These are phyloP conservation scores for Colletotrichum tanaceti DNA, from an alignment of 2,329 filamentous ascomycete genomes.

Conservation along the genomic window DNA sequence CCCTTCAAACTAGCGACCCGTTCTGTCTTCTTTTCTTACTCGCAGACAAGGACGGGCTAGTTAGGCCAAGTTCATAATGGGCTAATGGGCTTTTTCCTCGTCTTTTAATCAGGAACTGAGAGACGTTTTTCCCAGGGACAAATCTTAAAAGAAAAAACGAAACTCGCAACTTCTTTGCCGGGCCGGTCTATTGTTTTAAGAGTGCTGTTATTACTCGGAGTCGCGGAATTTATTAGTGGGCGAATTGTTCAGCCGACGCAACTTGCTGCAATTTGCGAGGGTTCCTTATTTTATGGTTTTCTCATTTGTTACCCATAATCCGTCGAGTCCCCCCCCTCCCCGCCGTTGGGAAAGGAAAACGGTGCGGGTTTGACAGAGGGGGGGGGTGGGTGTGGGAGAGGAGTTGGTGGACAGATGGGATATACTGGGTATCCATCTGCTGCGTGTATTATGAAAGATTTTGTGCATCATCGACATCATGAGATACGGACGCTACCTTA, in stretches of 20 bases:
- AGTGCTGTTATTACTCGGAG: conserved; percentile 18
- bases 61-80: conserved; percentile 41
- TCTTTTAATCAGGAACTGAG: conserved; percentile 43
- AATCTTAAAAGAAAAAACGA: conserved; percentile 38
- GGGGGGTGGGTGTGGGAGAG: no score
- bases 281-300: conserved; percentile 31
- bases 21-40: conserved; percentile 41
- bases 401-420: conserved; percentile 30
- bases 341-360: conserved; percentile 11
- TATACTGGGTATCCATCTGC: conserved; percentile 28
- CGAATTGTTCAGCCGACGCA: conserved; percentile 20
- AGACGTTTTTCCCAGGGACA: conserved; percentile 40
- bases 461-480: conserved; percentile 37
- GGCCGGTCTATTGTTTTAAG: conserved; percentile 5
- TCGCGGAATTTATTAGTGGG: conserved; percentile 28
- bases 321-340: no score
- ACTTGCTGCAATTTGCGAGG: conserved; percentile 29
- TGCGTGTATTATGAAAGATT: conserved; percentile 37
- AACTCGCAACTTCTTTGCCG: not conserved
- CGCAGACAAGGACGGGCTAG: conserved; percentile 43
- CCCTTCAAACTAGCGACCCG: conserved; percentile 23
- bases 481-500: conserved; percentile 39
- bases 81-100: conserved; percentile 42
- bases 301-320: conserved; percentile 22
- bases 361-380: conserved; percentile 1